Percentiles rank a stretch among this genome's conserved stretches.
Evolutionary conservation across 495 filamentous ascomycete genomes (phyloP).

Genomic region (Podospora pseudoanserina): DNA sequence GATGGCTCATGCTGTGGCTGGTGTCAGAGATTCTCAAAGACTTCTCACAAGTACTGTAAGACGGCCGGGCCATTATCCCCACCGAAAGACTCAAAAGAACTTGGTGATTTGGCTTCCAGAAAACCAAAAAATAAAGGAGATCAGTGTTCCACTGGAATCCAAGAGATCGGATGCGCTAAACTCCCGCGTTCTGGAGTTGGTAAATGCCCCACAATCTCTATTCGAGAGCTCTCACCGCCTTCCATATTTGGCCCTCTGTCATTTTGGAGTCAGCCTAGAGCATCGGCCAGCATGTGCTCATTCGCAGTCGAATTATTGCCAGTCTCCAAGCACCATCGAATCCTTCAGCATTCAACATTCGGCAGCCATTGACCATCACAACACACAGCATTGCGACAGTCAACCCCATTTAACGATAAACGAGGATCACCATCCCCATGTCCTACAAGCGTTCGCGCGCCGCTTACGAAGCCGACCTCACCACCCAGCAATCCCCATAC

Average conservation of each 20-base stretch:
- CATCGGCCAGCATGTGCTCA: background rate
- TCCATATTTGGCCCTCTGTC: background rate
- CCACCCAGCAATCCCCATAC: conserved; percentile 71
- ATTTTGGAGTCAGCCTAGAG: background rate
- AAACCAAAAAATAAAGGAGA: background rate
- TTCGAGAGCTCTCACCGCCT: conserved; percentile 6
- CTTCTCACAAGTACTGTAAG: background rate
- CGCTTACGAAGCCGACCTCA: conserved; percentile 72
- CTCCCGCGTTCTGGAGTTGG: background rate
- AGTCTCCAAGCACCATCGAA: background rate
- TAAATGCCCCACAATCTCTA: background rate
- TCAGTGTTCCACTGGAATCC: background rate
- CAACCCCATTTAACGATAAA: background rate
- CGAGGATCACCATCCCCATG: conserved; percentile 45
- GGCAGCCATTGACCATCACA: background rate
- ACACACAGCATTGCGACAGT: background rate
- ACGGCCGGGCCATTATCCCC: background rate
- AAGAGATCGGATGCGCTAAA: background rate
- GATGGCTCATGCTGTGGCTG: too few relatives aligned
- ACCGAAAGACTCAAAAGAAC: background rate
- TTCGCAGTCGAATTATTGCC: background rate
- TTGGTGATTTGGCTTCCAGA: background rate
- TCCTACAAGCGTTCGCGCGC: conserved; percentile 75
- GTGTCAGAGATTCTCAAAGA: background rate
- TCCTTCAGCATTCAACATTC: background rate